Percentiles rank a stretch among this genome's conserved stretches.
These are phyloP conservation scores for Atalantia buxifolia DNA, from an alignment of 345 rosid species.

Conservation along the genomic window DNA sequence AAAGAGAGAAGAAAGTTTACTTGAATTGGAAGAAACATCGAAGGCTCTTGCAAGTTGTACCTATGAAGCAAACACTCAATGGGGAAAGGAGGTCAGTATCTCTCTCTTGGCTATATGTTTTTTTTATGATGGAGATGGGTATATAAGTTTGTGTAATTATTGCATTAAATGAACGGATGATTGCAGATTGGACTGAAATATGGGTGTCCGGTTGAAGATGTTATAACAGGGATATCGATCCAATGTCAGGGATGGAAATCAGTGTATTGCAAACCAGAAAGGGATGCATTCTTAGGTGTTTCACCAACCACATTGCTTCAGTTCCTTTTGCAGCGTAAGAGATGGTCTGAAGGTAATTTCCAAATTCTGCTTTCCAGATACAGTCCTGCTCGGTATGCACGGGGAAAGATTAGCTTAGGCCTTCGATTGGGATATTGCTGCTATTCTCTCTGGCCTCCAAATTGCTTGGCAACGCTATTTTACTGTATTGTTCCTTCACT, in stretches of 20 bases:
- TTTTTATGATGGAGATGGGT: not conserved
- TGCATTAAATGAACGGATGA: not conserved
- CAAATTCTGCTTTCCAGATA: slow-evolving; percentile 57
- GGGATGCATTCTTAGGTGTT: slow-evolving; percentile 58
- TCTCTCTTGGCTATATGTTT: too few relatives aligned
- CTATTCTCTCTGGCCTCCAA: slow-evolving; percentile 54
- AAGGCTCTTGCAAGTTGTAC: slow-evolving; percentile 56
- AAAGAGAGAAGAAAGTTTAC: slow-evolving; percentile 10
- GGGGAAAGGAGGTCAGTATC: slow-evolving; percentile 69
- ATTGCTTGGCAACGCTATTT: slow-evolving; percentile 18
- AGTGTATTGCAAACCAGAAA: slow-evolving; percentile 46
- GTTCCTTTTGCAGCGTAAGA: slow-evolving; percentile 62
- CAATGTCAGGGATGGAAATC: slow-evolving; percentile 76
- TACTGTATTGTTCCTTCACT: slow-evolving; percentile 32
- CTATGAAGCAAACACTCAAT: slow-evolving; percentile 46
- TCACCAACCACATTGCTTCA: slow-evolving; percentile 53
- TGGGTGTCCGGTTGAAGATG: slow-evolving; percentile 76
- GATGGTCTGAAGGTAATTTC: slow-evolving; percentile 81
- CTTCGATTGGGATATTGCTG: slow-evolving; percentile 40
- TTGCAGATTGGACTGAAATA: slow-evolving; percentile 70
- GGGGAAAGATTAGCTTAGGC: slow-evolving; percentile 49
- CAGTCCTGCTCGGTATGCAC: slow-evolving; percentile 56
- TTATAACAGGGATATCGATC: slow-evolving; percentile 73
- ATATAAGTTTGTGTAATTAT: not conserved
- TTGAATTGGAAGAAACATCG: slow-evolving; percentile 25